Evolutionary conservation across 345 rosid species (phyloP).

Genomic region (Acer yangbiense): DNA sequence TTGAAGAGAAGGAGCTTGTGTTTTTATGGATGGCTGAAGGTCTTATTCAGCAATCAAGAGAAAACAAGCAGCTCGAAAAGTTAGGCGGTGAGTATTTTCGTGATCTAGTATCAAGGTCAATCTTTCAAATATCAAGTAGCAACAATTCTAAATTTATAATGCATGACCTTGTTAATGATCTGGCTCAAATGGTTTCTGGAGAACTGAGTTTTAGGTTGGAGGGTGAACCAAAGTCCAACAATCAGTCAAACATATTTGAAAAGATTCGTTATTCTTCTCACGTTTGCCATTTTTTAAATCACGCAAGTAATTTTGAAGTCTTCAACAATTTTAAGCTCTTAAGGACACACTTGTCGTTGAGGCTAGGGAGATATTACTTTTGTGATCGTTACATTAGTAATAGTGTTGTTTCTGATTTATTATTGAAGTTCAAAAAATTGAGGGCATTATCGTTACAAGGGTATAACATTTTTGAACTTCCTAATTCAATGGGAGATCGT

Average conservation of each 20-base stretch:
- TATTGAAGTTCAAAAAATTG: not conserved
- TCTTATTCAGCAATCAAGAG: not conserved
- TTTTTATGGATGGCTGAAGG: not conserved
- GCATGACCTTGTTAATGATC: not conserved
- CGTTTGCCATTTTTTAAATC: not conserved
- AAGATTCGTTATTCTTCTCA: not conserved
- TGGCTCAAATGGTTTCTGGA: not conserved
- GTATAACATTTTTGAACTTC: not conserved
- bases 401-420: not conserved
- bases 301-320: not conserved
- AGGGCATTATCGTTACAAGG: not conserved
- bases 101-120: not conserved
- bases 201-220: not conserved
- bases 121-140: not conserved
- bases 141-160: not conserved
- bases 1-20: not conserved
- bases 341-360: not conserved
- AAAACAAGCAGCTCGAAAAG: not conserved
- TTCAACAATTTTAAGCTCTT: not conserved
- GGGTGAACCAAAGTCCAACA: not conserved
- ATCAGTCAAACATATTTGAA: not conserved
- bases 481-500: not conserved
- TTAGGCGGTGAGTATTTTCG: slow-evolving; percentile 4
- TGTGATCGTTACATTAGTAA: not conserved
- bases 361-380: no score